phyloP scores from a whole-genome alignment of 495 filamentous ascomycete genomes.

The Filosporella fistucella region DNA sequence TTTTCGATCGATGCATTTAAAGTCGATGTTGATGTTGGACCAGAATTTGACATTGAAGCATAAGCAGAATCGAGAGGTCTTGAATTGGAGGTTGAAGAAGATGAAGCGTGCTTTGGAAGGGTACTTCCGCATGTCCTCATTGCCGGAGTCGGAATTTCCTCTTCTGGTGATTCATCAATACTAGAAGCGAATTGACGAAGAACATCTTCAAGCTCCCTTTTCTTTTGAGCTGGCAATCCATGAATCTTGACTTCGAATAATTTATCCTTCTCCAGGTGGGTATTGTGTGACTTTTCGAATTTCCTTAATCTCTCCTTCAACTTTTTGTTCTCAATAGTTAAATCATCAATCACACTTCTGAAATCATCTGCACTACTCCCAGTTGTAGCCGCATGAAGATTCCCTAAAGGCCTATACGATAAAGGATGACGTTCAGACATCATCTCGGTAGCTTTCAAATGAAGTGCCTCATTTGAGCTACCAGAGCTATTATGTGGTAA shows the following conservation, averaged over 20 bases:
- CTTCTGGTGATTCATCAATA: conserved; percentile 40
- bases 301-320: conserved; percentile 64
- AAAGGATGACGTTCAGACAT: not conserved
- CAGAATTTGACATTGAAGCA: conserved; percentile 62
- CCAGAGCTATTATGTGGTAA: conserved; percentile 36
- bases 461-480: conserved; percentile 34
- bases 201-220: conserved; percentile 67
- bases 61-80: conserved; percentile 67
- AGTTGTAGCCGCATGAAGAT: conserved; percentile 27
- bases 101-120: conserved; percentile 39
- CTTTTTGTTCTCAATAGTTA: conserved; percentile 67
- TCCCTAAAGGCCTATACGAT: not conserved
- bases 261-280: conserved; percentile 57
- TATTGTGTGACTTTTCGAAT: conserved; percentile 58
- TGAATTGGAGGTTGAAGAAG: conserved; percentile 46
- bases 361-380: conserved; percentile 55
- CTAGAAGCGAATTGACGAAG: conserved; percentile 60
- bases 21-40: conserved; percentile 17
- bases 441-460: conserved; percentile 5
- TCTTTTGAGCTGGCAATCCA: conserved; percentile 58
- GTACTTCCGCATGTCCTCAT: conserved; percentile 8
- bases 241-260: conserved; percentile 76
- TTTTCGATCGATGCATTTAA: conserved; percentile 9
- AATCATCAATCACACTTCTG: conserved; percentile 65
- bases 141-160: not conserved